Percentiles rank a stretch among this genome's conserved stretches.
Conservation (phyloP, 768 basidiomycete species). For the Multifurca ochricompacta region DNA sequence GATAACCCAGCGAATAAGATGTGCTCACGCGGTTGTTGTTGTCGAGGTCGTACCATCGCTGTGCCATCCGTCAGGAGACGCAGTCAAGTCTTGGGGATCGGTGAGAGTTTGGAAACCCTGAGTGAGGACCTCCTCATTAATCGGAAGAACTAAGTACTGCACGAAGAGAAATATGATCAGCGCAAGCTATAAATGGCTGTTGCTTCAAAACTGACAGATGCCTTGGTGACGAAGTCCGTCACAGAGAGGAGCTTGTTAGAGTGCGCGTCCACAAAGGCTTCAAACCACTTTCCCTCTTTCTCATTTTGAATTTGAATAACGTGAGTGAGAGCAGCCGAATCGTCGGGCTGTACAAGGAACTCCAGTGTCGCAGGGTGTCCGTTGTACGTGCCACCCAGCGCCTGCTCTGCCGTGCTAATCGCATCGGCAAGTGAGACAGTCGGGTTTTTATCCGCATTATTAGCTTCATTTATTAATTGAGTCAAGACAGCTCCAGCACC, state of each 20-base stretch:
- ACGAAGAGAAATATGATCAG: not conserved
- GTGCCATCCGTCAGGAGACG: slow-evolving; percentile 56
- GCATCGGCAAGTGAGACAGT: slow-evolving; percentile 30
- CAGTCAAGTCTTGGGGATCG: slow-evolving; percentile 45
- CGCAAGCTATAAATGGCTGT: not conserved
- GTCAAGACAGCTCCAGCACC: not conserved
- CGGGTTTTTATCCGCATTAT: slow-evolving; percentile 29
- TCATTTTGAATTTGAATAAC: slow-evolving; percentile 37
- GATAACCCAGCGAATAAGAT: not conserved
- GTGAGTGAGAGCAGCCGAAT: slow-evolving; percentile 34
- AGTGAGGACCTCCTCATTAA: slow-evolving; percentile 40
- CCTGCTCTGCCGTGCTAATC: slow-evolving; percentile 32
- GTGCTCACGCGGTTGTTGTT: slow-evolving; percentile 25
- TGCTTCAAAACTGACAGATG: slow-evolving; percentile 29
- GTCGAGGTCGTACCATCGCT: slow-evolving; percentile 30
- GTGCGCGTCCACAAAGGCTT: slow-evolving; percentile 53
- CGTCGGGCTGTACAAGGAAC: slow-evolving; percentile 36
- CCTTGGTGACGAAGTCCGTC: slow-evolving; percentile 44
- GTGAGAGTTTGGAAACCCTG: slow-evolving; percentile 43
- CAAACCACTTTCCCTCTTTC: slow-evolving; percentile 40
- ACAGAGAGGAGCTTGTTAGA: slow-evolving; percentile 41
- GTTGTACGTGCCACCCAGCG: slow-evolving; percentile 36
- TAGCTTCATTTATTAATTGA: not conserved
- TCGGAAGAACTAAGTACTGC: slow-evolving; percentile 43
- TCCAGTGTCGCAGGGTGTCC: slow-evolving; percentile 32